These are phyloP conservation scores for Urtica urens DNA, from an alignment of 306 rosid genomes.

Conservation along the genomic window DNA sequence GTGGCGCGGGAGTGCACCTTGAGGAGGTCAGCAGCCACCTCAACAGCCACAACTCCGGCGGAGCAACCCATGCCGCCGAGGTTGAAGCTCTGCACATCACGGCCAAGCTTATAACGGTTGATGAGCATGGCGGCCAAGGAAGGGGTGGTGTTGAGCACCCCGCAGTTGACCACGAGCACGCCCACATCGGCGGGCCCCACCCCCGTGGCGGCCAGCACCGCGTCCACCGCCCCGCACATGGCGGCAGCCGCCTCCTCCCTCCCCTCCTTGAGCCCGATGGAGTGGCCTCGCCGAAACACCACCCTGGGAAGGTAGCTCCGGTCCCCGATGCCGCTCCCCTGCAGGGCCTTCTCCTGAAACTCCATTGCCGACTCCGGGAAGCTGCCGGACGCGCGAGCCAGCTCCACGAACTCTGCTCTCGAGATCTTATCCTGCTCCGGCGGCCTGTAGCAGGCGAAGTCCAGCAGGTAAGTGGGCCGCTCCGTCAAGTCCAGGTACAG, in stretches of 20 bases:
- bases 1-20: conserved; percentile 35
- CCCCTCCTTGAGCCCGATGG: conserved; percentile 27
- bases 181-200: conserved; percentile 27
- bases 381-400: conserved; percentile 43
- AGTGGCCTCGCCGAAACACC: conserved; percentile 27
- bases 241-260: conserved; percentile 41
- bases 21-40: conserved; percentile 53
- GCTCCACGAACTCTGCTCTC: conserved; percentile 44
- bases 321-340: conserved; percentile 49
- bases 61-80: conserved; percentile 70
- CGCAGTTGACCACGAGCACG: conserved; percentile 46
- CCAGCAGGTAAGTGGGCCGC: conserved; percentile 42
- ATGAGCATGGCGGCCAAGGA: conserved; percentile 50
- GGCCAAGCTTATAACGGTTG: conserved; percentile 48
- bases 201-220: conserved; percentile 35
- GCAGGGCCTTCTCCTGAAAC: conserved; percentile 35
- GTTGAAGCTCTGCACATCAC: conserved; percentile 52
- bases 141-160: conserved; percentile 45
- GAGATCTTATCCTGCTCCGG: conserved; percentile 38
- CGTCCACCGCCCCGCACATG: conserved; percentile 49
- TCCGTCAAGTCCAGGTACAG: conserved; percentile 24
- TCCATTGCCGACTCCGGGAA: conserved; percentile 39
- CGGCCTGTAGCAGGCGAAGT: conserved; percentile 62
- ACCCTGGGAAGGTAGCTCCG: conserved; percentile 40
- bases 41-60: conserved; percentile 62